Conservation (phyloP, 768 basidiomycete species). For the Mycena vulgaris region DNA sequence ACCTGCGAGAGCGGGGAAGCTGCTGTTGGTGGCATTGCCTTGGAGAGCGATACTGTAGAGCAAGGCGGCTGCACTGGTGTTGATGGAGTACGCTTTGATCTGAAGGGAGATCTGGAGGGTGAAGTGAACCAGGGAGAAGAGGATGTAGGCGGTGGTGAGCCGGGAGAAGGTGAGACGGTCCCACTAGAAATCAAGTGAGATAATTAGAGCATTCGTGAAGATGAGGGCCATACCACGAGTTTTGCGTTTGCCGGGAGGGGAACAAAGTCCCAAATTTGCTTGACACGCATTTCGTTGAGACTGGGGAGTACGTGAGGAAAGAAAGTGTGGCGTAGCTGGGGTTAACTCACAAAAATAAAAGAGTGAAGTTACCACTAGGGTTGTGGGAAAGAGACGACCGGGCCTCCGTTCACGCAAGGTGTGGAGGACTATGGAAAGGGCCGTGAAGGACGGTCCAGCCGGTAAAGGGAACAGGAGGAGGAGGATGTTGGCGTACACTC, state of each 20-base stretch:
- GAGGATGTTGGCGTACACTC: slow-evolving; percentile 31
- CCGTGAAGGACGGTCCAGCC: slow-evolving; percentile 44
- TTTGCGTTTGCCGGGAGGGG: slow-evolving; percentile 58
- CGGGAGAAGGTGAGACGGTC: slow-evolving; percentile 78
- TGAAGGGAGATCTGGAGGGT: slow-evolving; percentile 79
- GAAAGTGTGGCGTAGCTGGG: slow-evolving; percentile 13
- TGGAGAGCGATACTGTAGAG: slow-evolving; percentile 65
- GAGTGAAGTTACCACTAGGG: slow-evolving; percentile 63
- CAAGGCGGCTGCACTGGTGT: slow-evolving; percentile 69
- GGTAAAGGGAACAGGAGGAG: slow-evolving; percentile 36
- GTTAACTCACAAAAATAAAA: slow-evolving; percentile 40
- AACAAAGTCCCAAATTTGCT: slow-evolving; percentile 55
- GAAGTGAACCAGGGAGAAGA: slow-evolving; percentile 78
- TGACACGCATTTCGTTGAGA: slow-evolving; percentile 54
- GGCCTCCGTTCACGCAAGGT: slow-evolving; percentile 16
- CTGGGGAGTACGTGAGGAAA: slow-evolving; percentile 17
- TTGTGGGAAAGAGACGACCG: slow-evolving; percentile 35
- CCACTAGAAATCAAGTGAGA: slow-evolving; percentile 62
- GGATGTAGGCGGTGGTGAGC: slow-evolving; percentile 75
- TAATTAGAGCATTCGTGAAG: not conserved
- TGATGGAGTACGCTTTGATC: slow-evolving; percentile 75
- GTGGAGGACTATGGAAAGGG: slow-evolving; percentile 16
- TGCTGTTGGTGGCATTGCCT: slow-evolving; percentile 63
- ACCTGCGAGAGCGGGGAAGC: slow-evolving; percentile 66
- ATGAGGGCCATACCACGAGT: slow-evolving; percentile 61